These are phyloP conservation scores for Onygenales sp. DNA, from an alignment of 2,329 filamentous ascomycete species.

Conservation along the genomic window DNA sequence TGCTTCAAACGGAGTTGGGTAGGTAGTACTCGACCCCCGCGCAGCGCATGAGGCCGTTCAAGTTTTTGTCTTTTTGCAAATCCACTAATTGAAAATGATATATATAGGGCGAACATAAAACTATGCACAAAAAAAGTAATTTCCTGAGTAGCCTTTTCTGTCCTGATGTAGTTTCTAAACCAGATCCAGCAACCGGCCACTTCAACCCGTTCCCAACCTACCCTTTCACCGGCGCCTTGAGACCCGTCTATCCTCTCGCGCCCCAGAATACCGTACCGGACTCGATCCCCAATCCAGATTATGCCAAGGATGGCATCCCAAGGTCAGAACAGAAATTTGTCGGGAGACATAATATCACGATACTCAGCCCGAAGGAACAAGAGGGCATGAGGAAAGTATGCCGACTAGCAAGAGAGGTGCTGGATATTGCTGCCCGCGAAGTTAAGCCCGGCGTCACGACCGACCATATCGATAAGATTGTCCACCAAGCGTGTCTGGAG, in stretches of 20 bases:
- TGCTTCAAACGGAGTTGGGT: slow-evolving; percentile 99
- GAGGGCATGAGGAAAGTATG: slow-evolving; percentile 92
- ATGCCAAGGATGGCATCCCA: slow-evolving; percentile 73
- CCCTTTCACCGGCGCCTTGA: slow-evolving; percentile 67
- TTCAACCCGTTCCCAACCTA: slow-evolving; percentile 92
- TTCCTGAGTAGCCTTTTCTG: slow-evolving; percentile 63
- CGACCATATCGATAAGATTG: slow-evolving; percentile 87
- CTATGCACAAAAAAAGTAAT: slow-evolving; percentile 71
- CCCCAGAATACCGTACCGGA: slow-evolving; percentile 63
- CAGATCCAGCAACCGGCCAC: slow-evolving; percentile 77
- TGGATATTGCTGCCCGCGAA: slow-evolving; percentile 81
- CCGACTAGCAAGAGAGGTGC: slow-evolving; percentile 73
- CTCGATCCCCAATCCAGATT: slow-evolving; percentile 76
- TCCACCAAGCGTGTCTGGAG: slow-evolving; percentile 90
- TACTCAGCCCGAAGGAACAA: slow-evolving; percentile 69
- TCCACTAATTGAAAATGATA: slow-evolving; percentile 9
- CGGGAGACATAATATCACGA: slow-evolving; percentile 70
- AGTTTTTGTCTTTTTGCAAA: too few relatives aligned
- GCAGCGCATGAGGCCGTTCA: slow-evolving; percentile 11
- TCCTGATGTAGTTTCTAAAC: slow-evolving; percentile 80
- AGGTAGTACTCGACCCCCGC: slow-evolving; percentile 31
- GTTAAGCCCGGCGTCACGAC: slow-evolving; percentile 88
- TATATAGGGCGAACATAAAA: slow-evolving; percentile 68
- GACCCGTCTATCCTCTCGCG: slow-evolving; percentile 82
- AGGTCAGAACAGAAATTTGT: slow-evolving; percentile 55